These are phyloP conservation scores for Fomitopsis pinicola DNA, from an alignment of 1,284 basidiomycete species.

Conservation along the genomic window DNA sequence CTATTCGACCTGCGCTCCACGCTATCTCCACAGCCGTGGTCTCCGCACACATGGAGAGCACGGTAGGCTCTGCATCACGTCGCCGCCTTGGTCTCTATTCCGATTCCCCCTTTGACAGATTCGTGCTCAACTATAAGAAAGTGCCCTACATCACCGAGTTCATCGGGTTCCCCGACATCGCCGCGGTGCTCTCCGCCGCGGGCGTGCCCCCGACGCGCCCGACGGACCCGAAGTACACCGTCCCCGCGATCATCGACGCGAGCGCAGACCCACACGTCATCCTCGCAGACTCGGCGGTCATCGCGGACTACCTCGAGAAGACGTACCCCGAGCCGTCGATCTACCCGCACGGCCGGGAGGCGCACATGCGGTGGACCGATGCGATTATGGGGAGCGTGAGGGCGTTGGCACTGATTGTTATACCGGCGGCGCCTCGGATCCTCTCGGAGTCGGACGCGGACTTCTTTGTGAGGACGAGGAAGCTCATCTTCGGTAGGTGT, in stretches of 20 bases:
- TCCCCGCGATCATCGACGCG: slow-evolving; percentile 4
- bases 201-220: background rate
- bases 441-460: background rate
- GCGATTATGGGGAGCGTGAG: background rate
- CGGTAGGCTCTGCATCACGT: background rate
- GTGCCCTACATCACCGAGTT: slow-evolving; percentile 4
- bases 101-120: background rate
- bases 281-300: slow-evolving; percentile 35
- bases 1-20: slow-evolving; percentile 4
- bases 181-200: background rate
- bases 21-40: slow-evolving; percentile 3
- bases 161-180: slow-evolving; percentile 1
- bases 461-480: background rate
- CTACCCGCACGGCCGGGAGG: slow-evolving; percentile 16
- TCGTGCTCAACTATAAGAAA: slow-evolving; percentile 7
- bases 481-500: slow-evolving; percentile 2
- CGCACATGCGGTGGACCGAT: slow-evolving; percentile 4
- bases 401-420: background rate
- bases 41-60: slow-evolving; percentile 1
- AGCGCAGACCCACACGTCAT: slow-evolving; percentile 4
- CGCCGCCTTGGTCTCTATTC: no score
- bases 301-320: slow-evolving; percentile 39
- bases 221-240: slow-evolving; percentile 1
- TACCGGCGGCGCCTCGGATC: background rate
- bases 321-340: slow-evolving; percentile 33